phyloP scores from a whole-genome alignment of 192 early-diverging fungal genomes.

The Rhizoclosmatium sp. region DNA sequence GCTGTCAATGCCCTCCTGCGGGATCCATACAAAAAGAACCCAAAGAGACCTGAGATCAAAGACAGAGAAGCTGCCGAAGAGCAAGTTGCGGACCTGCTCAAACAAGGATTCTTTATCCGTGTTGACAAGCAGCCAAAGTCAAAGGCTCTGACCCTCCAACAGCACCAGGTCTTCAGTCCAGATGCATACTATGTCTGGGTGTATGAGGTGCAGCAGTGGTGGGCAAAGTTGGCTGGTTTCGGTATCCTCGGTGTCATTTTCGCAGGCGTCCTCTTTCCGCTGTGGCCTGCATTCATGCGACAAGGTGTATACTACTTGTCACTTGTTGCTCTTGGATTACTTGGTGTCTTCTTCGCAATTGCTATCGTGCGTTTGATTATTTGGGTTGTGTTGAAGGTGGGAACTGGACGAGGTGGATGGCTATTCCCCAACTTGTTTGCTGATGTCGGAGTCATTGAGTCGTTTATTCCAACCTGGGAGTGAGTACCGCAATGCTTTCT shows the following conservation, averaged over 20 bases:
- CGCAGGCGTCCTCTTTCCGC: constrained; percentile 96
- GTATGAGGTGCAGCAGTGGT: constrained; percentile 89
- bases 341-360: constrained; percentile 90
- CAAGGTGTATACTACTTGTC: constrained; percentile 91
- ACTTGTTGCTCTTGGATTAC: constrained; percentile 77
- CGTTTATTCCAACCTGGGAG: constrained; percentile 90
- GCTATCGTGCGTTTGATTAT: constrained; percentile 88
- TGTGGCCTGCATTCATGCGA: constrained; percentile 88
- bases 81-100: constrained; percentile 71
- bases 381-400: constrained; percentile 76
- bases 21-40: constrained; percentile 54
- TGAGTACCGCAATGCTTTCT: constrained; percentile 46
- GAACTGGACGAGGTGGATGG: constrained; percentile 87
- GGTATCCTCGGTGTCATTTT: constrained; percentile 82
- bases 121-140: constrained; percentile 64
- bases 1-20: constrained; percentile 73
- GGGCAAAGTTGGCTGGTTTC: constrained; percentile 78
- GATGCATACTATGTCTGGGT: constrained; percentile 93
- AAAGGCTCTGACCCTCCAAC: constrained; percentile 44
- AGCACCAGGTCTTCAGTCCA: constrained; percentile 69
- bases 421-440: constrained; percentile 98
- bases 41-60: constrained; percentile 59
- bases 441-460: constrained; percentile 92
- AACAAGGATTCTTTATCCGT: constrained; percentile 78
- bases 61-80: constrained; percentile 68